phyloP scores from a whole-genome alignment of 139 green algal species.

The Micractinium conductrix region DNA sequence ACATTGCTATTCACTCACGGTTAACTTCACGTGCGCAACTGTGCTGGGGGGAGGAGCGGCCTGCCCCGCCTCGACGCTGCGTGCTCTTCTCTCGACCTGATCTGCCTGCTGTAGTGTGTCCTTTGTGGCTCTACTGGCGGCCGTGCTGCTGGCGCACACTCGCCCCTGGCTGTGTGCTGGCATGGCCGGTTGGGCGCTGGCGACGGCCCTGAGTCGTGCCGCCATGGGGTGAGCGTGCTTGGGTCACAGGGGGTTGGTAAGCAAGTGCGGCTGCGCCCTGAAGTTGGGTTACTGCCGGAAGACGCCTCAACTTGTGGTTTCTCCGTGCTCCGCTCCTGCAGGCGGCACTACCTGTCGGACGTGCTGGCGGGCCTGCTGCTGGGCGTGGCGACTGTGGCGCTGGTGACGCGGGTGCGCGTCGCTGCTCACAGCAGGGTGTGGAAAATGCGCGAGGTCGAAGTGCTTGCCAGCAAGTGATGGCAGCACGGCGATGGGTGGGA shows the following conservation, averaged over 20 bases:
- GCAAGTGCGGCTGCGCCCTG: neutral
- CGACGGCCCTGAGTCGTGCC: conserved; percentile 54
- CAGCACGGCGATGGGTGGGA: too few relatives aligned
- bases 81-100: too few relatives aligned
- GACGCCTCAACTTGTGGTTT: too few relatives aligned
- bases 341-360: conserved; percentile 67
- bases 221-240: conserved; percentile 48
- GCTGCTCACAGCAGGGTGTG: neutral
- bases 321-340: too few relatives aligned
- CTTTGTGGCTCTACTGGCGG: conserved; percentile 57
- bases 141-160: conserved; percentile 12
- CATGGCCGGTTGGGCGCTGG: conserved; percentile 40
- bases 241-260: neutral
- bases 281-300: neutral
- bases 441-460: too few relatives aligned
- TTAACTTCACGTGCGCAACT: too few relatives aligned
- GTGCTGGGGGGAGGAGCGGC: too few relatives aligned
- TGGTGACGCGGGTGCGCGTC: conserved; percentile 47
- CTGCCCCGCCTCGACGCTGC: too few relatives aligned
- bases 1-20: too few relatives aligned
- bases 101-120: conserved; percentile 61
- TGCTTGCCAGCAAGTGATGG: too few relatives aligned
- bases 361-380: conserved; percentile 56
- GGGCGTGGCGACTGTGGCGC: conserved; percentile 45
- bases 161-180: conserved; percentile 16